Conservation (phyloP, 352 stramenopile species). For the Peronosclerospora sorghi region DNA sequence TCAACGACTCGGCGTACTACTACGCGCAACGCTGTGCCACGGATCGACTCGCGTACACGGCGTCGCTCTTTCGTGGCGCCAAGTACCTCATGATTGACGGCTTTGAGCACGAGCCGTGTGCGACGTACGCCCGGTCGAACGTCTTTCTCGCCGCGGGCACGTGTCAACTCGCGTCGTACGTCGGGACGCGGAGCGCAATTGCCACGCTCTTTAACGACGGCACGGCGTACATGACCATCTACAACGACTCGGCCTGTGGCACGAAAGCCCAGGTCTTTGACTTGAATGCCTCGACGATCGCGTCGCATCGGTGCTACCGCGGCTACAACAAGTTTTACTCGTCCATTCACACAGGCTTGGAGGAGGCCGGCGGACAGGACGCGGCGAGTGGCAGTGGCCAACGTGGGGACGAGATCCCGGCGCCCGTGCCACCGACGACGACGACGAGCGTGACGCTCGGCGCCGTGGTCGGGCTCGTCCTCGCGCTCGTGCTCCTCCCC, state of each 20-base stretch:
- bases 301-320: slow-evolving; percentile 14
- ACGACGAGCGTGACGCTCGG: slow-evolving; percentile 10
- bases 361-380: neutral
- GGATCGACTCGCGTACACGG: slow-evolving; percentile 22
- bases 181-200: slow-evolving; percentile 22
- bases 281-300: slow-evolving; percentile 14
- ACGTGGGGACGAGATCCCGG: slow-evolving; percentile 4
- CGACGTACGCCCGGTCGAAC: slow-evolving; percentile 17
- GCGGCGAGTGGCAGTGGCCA: slow-evolving; percentile 4
- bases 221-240: slow-evolving; percentile 29
- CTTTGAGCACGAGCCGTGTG: slow-evolving; percentile 13
- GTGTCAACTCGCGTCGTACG: slow-evolving; percentile 26
- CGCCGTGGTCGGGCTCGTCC: slow-evolving; percentile 21
- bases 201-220: slow-evolving; percentile 24
- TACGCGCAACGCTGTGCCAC: slow-evolving; percentile 21
- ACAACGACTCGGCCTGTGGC: slow-evolving; percentile 26
- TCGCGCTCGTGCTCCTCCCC: slow-evolving; percentile 19
- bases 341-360: slow-evolving; percentile 10
- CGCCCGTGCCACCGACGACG: neutral
- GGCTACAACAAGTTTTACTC: slow-evolving; percentile 31
- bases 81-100: slow-evolving; percentile 33
- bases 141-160: slow-evolving; percentile 25
- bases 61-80: slow-evolving; percentile 20
- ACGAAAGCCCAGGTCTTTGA: slow-evolving; percentile 19
- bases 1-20: slow-evolving; percentile 29